These are phyloP conservation scores for Colletotrichum plurivorum DNA, from an alignment of 2,329 filamentous ascomycete genomes.

Conservation along the genomic window DNA sequence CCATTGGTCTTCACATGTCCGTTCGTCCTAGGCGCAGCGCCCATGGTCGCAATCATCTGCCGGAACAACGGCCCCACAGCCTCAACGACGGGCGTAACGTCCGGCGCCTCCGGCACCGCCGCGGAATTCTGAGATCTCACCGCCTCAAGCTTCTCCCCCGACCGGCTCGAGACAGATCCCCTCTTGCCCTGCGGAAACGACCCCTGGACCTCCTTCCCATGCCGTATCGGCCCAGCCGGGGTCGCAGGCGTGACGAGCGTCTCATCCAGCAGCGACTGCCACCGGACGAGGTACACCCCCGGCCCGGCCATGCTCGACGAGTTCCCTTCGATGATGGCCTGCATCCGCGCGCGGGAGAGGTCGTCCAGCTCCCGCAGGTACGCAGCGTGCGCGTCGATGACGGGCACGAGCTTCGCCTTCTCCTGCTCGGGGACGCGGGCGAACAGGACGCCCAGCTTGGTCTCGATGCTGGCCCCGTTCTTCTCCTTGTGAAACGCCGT, in stretches of 20 bases:
- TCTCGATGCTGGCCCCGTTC: slow-evolving; percentile 50
- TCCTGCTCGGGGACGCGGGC: slow-evolving; percentile 61
- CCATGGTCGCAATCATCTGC: slow-evolving; percentile 45
- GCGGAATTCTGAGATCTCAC: slow-evolving; percentile 49
- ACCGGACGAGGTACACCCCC: slow-evolving; percentile 79
- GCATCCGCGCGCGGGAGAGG: slow-evolving; percentile 69
- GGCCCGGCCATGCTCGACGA: slow-evolving; percentile 67
- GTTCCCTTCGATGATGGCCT: slow-evolving; percentile 65
- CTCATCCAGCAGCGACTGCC: slow-evolving; percentile 80
- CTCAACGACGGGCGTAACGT: slow-evolving; percentile 58
- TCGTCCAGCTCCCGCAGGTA: slow-evolving; percentile 71
- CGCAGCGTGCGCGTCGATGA: slow-evolving; percentile 71
- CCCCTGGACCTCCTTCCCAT: slow-evolving; percentile 66
- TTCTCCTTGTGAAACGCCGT: slow-evolving; percentile 64
- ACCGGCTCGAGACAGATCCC: slow-evolving; percentile 49
- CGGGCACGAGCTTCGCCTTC: slow-evolving; percentile 60
- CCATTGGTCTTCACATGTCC: slow-evolving; percentile 1
- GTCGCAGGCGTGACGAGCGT: slow-evolving; percentile 76
- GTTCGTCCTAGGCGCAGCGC: neutral
- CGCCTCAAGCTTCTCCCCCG: slow-evolving; percentile 44
- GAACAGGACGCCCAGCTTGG: slow-evolving; percentile 59
- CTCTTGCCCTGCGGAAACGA: slow-evolving; percentile 59
- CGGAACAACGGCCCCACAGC: slow-evolving; percentile 57
- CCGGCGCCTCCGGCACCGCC: slow-evolving; percentile 52
- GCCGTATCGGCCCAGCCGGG: slow-evolving; percentile 65